Conservation (phyloP, 1,284 basidiomycete species). For the Caloboletus inedulis region DNA sequence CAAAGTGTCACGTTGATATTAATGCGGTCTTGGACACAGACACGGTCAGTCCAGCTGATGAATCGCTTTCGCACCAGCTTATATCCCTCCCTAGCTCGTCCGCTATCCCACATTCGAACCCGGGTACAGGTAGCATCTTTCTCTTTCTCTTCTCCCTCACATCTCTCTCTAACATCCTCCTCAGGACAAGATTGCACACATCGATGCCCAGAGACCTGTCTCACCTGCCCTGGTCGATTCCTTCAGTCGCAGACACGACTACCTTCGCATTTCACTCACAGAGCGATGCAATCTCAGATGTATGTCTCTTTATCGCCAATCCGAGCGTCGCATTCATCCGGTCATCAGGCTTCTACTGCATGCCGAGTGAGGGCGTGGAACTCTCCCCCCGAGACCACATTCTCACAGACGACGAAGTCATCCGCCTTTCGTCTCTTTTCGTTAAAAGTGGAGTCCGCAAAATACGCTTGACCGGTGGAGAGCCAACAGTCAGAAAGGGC, state of each 20-base stretch:
- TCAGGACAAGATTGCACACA: constrained; percentile 45
- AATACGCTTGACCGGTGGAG: constrained; percentile 85
- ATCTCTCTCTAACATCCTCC: background rate
- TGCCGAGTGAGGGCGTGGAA: constrained; percentile 80
- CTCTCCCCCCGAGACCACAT: constrained; percentile 69
- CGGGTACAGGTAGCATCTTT: constrained; percentile 21
- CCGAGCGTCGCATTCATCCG: background rate
- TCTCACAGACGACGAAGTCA: constrained; percentile 73
- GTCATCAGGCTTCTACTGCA: constrained; percentile 78
- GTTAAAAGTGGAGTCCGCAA: constrained; percentile 82
- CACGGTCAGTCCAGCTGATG: constrained; percentile 7
- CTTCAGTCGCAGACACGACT: constrained; percentile 71
- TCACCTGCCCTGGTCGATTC: constrained; percentile 62
- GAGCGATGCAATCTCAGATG: constrained; percentile 88
- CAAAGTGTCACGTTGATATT: constrained; percentile 1
- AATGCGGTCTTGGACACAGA: background rate
- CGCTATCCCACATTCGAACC: constrained; percentile 21
- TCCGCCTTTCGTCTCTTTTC: constrained; percentile 74
- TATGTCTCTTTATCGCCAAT: constrained; percentile 33
- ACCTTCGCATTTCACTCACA: constrained; percentile 82
- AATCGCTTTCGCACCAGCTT: constrained; percentile 9
- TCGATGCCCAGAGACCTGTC: constrained; percentile 48
- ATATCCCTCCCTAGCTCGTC: constrained; percentile 10
- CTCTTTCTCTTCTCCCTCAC: background rate
- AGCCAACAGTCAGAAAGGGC: constrained; percentile 83